Percentiles rank a stretch among this genome's conserved stretches.
These are phyloP conservation scores for Fomitiporia mediterranea DNA, from an alignment of 1,284 basidiomycete species.

Conservation along the genomic window DNA sequence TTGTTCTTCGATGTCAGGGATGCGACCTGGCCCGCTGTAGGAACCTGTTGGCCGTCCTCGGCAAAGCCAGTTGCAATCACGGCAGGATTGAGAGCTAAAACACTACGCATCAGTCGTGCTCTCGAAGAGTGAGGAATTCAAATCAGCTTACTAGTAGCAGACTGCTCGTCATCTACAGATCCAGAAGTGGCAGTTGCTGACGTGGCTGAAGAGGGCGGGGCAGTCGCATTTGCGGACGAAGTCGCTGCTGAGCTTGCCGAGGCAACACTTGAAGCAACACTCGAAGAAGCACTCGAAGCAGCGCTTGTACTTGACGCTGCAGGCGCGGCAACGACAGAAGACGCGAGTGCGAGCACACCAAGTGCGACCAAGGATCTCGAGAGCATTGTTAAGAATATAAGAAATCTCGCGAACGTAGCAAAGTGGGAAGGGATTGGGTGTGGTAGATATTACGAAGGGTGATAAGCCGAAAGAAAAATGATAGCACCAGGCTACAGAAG, in stretches of 20 bases:
- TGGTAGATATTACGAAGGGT: too few relatives aligned
- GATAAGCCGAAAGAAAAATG: not conserved
- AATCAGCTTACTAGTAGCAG: not conserved
- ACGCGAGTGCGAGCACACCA: not conserved
- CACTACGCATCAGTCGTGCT: conserved; percentile 24
- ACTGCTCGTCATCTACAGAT: not conserved
- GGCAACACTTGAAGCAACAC: not conserved
- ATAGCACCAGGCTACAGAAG: not conserved
- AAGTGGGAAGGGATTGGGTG: too few relatives aligned
- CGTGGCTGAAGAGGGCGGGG: not conserved
- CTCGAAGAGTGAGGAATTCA: not conserved
- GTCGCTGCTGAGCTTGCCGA: too few relatives aligned
- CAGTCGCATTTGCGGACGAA: not conserved
- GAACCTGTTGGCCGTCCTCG: conserved; percentile 40
- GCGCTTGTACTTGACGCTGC: not conserved
- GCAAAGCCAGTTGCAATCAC: conserved; percentile 41
- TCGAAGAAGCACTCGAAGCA: too few relatives aligned
- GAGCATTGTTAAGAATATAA: not conserved
- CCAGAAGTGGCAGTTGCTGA: not conserved
- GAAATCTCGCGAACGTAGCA: too few relatives aligned
- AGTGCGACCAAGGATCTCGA: not conserved
- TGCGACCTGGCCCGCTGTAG: conserved; percentile 40
- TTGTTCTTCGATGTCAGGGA: conserved; percentile 52
- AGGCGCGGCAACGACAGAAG: not conserved
- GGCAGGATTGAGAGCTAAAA: conserved; percentile 35